phyloP scores from a whole-genome alignment of 306 rosid species.

The Medicago arabica region DNA sequence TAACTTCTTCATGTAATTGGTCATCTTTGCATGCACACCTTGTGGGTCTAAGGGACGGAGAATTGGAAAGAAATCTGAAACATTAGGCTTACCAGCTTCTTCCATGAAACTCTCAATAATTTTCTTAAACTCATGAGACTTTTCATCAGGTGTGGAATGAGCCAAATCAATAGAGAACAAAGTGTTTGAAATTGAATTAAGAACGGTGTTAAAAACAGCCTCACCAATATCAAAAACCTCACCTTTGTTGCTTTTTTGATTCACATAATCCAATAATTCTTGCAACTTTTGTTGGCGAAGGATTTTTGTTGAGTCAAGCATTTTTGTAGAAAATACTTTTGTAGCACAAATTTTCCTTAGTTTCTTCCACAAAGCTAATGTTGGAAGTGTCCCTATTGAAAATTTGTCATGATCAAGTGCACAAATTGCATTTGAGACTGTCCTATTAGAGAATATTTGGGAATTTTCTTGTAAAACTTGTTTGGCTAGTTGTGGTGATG shows the following conservation, averaged over 20 bases:
- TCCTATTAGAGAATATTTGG: neutral
- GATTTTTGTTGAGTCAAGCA: slow-evolving; percentile 33
- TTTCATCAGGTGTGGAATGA: neutral
- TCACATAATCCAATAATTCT: slow-evolving; percentile 21
- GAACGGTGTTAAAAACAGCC: neutral
- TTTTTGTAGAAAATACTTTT: slow-evolving; percentile 20
- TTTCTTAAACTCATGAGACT: slow-evolving; percentile 31
- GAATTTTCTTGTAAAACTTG: slow-evolving; percentile 21
- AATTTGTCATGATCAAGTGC: neutral
- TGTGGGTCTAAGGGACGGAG: slow-evolving; percentile 33
- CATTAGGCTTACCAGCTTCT: slow-evolving; percentile 35
- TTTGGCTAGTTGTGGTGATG: slow-evolving; percentile 40
- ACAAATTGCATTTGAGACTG: neutral
- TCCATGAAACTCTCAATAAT: neutral
- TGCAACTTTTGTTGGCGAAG: slow-evolving; percentile 21
- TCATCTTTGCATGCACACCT: neutral
- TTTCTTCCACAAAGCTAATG: slow-evolving; percentile 27
- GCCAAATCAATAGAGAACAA: slow-evolving; percentile 33
- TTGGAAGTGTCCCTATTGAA: neutral
- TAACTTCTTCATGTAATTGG: neutral
- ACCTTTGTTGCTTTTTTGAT: neutral
- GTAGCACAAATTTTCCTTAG: slow-evolving; percentile 35
- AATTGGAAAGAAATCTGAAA: slow-evolving; percentile 36
- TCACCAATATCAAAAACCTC: slow-evolving; percentile 38
- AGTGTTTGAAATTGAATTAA: slow-evolving; percentile 30